phyloP scores from a whole-genome alignment of 805 yeast species.

The Sungouiozyma ichnusensis region DNA sequence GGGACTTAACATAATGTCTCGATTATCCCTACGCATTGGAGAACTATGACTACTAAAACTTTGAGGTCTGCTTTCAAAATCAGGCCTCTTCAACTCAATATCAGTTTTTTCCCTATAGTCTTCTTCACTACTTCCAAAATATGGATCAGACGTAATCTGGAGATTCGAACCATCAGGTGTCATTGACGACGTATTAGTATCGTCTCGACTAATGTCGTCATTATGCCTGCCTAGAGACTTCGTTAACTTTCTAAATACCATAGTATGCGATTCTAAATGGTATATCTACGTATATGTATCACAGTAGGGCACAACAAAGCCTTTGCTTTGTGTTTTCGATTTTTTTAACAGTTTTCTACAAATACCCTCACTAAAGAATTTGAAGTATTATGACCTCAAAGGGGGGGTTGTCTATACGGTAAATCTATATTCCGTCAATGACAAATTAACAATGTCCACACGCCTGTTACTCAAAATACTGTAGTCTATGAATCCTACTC shows the following conservation, averaged over 20 bases:
- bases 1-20: neutral
- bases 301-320: neutral
- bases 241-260: neutral
- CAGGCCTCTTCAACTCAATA: constrained; percentile 6
- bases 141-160: neutral
- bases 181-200: neutral
- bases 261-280: neutral
- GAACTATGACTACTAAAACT: constrained; percentile 10
- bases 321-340: too few species aligned
- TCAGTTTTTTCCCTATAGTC: neutral
- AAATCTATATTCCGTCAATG: too few species aligned
- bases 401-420: too few species aligned
- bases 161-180: neutral
- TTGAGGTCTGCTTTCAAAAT: neutral
- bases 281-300: neutral
- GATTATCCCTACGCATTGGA: constrained; percentile 11
- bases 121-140: neutral
- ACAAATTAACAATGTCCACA: too few species aligned
- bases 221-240: neutral
- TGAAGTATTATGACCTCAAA: too few species aligned
- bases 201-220: neutral
- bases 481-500: too few species aligned
- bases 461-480: too few species aligned
- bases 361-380: too few species aligned
- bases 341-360: too few species aligned